phyloP scores from a whole-genome alignment of 1,284 basidiomycete species.

The Leccinum pachyderme region DNA sequence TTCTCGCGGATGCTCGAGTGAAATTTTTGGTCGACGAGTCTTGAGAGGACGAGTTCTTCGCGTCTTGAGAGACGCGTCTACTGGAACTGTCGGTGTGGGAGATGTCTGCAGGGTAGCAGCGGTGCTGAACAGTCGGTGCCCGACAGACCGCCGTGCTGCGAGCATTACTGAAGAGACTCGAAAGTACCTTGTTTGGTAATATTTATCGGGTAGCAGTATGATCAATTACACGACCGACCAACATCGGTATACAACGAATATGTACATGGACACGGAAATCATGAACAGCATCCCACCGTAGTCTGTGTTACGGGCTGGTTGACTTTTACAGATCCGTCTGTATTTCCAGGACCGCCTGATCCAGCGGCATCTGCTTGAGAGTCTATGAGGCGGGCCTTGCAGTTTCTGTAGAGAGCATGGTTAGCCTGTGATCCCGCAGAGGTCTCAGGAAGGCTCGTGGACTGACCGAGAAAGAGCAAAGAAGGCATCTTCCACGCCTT shows the following conservation, averaged over 20 bases:
- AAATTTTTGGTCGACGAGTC: constrained; percentile 48
- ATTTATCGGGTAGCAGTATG: neutral
- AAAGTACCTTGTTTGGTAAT: neutral
- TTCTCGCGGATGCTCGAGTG: constrained; percentile 47
- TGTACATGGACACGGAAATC: constrained; percentile 17
- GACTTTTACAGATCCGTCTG: constrained; percentile 63
- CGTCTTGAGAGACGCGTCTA: neutral
- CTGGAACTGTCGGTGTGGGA: neutral
- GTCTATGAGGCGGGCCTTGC: constrained; percentile 96
- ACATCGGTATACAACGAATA: neutral
- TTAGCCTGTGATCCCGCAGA: neutral
- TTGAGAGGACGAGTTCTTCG: constrained; percentile 18
- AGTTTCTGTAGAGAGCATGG: constrained; percentile 60
- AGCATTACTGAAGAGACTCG: constrained; percentile 13
- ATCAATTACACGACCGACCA: constrained; percentile 5
- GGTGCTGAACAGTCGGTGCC: constrained; percentile 6
- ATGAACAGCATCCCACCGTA: constrained; percentile 58
- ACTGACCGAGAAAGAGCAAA: constrained; percentile 92
- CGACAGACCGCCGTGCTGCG: constrained; percentile 10
- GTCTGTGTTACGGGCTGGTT: constrained; percentile 52
- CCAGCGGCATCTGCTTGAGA: constrained; percentile 75
- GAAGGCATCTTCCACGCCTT: constrained; percentile 99
- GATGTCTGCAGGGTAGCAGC: constrained; percentile 1
- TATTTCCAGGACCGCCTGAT: constrained; percentile 40
- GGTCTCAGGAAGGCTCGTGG: neutral